These are phyloP conservation scores for Penicillium rolfsii DNA, from an alignment of 2,329 filamentous ascomycete species.

Conservation along the genomic window DNA sequence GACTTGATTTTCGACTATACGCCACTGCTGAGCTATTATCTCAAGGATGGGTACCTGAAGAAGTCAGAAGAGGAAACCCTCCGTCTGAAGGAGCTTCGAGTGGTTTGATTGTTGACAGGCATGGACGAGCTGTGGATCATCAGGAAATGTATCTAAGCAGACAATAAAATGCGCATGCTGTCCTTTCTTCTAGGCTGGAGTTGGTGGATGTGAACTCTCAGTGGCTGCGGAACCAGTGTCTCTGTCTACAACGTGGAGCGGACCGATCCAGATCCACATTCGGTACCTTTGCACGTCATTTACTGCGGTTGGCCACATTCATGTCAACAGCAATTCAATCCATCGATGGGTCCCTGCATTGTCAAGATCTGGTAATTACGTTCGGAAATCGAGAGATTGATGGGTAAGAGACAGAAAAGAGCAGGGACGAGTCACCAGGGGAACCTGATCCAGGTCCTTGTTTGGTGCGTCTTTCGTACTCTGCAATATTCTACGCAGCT, in stretches of 20 bases:
- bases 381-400: neutral
- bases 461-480: no score
- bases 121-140: neutral
- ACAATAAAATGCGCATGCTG: neutral
- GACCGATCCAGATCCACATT: neutral
- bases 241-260: no score
- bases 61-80: slow-evolving; percentile 18
- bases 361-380: neutral
- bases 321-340: neutral
- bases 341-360: neutral
- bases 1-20: slow-evolving; percentile 21
- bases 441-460: no score
- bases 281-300: neutral
- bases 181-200: neutral
- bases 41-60: slow-evolving; percentile 14
- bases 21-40: slow-evolving; percentile 7
- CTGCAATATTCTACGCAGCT: neutral
- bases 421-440: no score
- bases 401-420: neutral
- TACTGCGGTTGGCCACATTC: neutral
- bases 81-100: slow-evolving; percentile 17
- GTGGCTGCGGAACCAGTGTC: neutral
- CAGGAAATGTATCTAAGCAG: no score
- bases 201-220: neutral
- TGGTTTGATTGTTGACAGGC: neutral